Conservation (phyloP, 1,139 yeast species). For the Magnusiomyces sp. region DNA sequence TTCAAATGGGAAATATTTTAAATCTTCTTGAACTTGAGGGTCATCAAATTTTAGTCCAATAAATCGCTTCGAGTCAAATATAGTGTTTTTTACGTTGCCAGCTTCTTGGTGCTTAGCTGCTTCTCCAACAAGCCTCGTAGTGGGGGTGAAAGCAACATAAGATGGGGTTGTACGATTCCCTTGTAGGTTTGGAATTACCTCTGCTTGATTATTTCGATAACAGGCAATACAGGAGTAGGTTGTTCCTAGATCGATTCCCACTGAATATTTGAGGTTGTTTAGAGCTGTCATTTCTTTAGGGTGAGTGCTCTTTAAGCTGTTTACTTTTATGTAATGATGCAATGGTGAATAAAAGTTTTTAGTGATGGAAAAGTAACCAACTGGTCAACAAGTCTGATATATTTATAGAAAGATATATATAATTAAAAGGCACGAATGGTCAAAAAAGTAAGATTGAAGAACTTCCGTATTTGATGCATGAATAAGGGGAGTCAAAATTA, state of each 20-base stretch:
- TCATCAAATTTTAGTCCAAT: conserved; percentile 98
- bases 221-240: conserved; percentile 98
- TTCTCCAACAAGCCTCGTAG: conserved; percentile 93
- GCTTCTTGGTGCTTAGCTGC: conserved; percentile 99
- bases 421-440: too few species aligned
- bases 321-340: too few species aligned
- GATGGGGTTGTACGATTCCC: conserved; percentile 99
- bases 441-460: too few species aligned
- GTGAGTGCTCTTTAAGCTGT: too few species aligned
- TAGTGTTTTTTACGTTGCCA: conserved; percentile 95
- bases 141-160: conserved; percentile 96
- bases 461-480: too few species aligned
- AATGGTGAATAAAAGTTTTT: too few species aligned
- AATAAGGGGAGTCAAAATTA: too few species aligned
- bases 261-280: too few species aligned
- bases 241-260: conserved; percentile 99
- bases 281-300: too few species aligned
- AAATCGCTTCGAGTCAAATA: conserved; percentile 96
- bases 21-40: conserved; percentile 91
- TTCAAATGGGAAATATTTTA: conserved; percentile 94
- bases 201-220: conserved; percentile 95
- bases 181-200: conserved; percentile 95
- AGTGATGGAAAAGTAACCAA: too few species aligned
- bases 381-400: too few species aligned
- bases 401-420: too few species aligned